A percentile compares a stretch with the other conserved stretches of the same genome.
Evolutionary conservation across 257 asterid genomes (phyloP).

Genomic region (Salvia splendens): DNA sequence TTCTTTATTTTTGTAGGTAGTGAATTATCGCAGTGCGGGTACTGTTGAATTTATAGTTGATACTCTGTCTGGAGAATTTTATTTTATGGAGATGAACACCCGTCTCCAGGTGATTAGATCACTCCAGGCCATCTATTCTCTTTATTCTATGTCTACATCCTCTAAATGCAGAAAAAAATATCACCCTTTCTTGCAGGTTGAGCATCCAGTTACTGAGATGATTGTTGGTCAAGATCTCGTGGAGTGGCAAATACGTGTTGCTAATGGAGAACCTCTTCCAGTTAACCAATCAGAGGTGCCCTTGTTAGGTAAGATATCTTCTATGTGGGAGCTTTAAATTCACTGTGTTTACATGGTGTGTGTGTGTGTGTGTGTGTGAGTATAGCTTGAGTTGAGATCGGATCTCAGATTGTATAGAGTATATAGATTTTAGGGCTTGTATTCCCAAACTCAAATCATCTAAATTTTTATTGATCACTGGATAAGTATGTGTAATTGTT

Average conservation of each 20-base stretch:
- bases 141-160: conserved; percentile 24
- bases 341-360: conserved; percentile 24
- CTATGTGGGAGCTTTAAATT: conserved; percentile 7
- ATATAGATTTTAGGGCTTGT: background rate
- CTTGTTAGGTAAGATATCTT: conserved; percentile 59
- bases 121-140: conserved; percentile 27
- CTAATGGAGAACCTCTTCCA: conserved; percentile 96
- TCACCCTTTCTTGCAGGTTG: conserved; percentile 58
- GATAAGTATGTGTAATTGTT: no score
- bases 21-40: conserved; percentile 87
- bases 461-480: no score
- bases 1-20: conserved; percentile 65
- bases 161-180: conserved; percentile 30
- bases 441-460: background rate
- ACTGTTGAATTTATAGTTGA: conserved; percentile 97
- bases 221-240: conserved; percentile 98
- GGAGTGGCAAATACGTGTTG: conserved; percentile 97
- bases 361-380: background rate
- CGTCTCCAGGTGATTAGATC: conserved; percentile 84
- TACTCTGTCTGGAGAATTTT: conserved; percentile 78
- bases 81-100: conserved; percentile 99
- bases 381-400: conserved; percentile 17
- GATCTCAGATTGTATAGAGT: conserved; percentile 26
- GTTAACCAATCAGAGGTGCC: conserved; percentile 83
- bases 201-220: conserved; percentile 99